Percentiles rank a stretch among this genome's conserved stretches.
phyloP scores from a whole-genome alignment of 768 basidiomycete genomes.

The Kwoniella sp. region DNA sequence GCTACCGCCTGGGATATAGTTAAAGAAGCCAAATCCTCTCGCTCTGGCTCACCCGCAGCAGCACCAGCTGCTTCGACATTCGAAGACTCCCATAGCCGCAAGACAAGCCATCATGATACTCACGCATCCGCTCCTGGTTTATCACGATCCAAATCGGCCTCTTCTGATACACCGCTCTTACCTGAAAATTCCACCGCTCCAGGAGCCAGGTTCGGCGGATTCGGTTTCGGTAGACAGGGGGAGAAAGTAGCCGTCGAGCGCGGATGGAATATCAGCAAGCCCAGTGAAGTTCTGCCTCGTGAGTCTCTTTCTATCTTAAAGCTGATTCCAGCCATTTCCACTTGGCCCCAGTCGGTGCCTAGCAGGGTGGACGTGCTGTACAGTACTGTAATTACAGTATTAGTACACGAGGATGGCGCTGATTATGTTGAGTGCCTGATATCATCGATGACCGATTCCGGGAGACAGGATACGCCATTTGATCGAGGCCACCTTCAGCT shows the following conservation, averaged over 20 bases:
- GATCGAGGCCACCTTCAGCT: background rate
- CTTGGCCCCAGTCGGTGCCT: too few relatives aligned
- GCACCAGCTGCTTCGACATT: too few relatives aligned
- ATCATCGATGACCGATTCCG: background rate
- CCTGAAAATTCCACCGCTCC: constrained; percentile 30
- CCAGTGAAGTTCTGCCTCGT: constrained; percentile 49
- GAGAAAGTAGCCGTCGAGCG: constrained; percentile 70
- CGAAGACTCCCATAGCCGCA: background rate
- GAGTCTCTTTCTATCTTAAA: too few relatives aligned
- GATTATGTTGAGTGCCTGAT: background rate
- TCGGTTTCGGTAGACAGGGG: constrained; percentile 78
- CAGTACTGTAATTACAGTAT: too few relatives aligned
- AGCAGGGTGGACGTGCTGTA: too few relatives aligned
- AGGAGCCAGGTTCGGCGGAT: constrained; percentile 57
- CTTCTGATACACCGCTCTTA: constrained; percentile 33
- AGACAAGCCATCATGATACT: background rate
- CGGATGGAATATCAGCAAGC: constrained; percentile 58
- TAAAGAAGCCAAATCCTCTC: constrained; percentile 27
- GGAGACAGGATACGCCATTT: background rate
- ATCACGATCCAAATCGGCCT: constrained; percentile 8
- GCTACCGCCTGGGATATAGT: constrained; percentile 52
- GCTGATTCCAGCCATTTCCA: background rate
- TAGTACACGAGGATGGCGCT: too few relatives aligned
- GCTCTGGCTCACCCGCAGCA: constrained; percentile 4
- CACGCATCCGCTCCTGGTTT: background rate